Evolutionary conservation across 2,329 filamentous ascomycete species (phyloP).

Genomic region (Beauveria scarabaeidicola): DNA sequence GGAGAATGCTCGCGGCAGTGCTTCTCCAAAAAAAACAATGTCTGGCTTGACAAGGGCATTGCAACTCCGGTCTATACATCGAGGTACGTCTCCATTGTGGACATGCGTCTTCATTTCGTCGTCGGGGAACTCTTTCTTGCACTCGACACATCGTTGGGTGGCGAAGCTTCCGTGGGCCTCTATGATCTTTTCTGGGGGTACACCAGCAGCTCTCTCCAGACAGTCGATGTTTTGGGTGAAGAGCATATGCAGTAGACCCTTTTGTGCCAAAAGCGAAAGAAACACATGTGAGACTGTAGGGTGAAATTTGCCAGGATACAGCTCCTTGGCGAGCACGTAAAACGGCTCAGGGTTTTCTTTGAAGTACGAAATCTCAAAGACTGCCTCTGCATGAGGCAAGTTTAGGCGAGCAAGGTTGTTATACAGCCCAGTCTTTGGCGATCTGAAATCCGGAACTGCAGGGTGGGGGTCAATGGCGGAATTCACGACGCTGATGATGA

Average conservation of each 20-base stretch:
- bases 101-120: conserved; percentile 67
- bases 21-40: conserved; percentile 88
- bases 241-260: conserved; percentile 69
- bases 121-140: conserved; percentile 62
- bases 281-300: conserved; percentile 90
- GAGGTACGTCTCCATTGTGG: conserved; percentile 57
- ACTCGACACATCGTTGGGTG: conserved; percentile 84
- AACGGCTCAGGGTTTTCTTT: conserved; percentile 76
- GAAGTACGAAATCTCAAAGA: conserved; percentile 92
- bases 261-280: conserved; percentile 70
- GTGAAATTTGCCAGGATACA: conserved; percentile 82
- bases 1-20: conserved; percentile 37
- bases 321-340: conserved; percentile 82
- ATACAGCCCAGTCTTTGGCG: conserved; percentile 87
- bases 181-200: conserved; percentile 71
- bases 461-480: conserved; percentile 12
- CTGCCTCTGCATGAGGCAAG: conserved; percentile 81
- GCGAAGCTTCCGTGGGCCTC: conserved; percentile 97
- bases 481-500: neutral
- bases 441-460: conserved; percentile 85
- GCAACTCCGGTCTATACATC: conserved; percentile 55
- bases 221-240: conserved; percentile 99
- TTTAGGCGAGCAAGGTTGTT: conserved; percentile 81
- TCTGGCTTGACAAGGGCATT: conserved; percentile 82
- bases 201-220: conserved; percentile 77